Conservation (phyloP, 352 stramenopile genomes). For the Aphanomyces invadans region DNA sequence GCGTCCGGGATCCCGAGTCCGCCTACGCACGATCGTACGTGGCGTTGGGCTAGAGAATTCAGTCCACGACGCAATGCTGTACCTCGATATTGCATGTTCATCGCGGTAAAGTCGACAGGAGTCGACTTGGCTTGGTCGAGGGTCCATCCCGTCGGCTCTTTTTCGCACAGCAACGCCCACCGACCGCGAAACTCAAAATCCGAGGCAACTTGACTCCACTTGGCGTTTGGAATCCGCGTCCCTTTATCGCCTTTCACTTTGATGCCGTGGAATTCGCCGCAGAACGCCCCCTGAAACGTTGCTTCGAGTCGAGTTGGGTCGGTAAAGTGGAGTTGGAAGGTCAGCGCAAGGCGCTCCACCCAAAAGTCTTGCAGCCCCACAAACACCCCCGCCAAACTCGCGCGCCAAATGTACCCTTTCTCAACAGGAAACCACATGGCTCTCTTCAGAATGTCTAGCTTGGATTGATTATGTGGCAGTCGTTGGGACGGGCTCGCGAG, state of each 20-base stretch:
- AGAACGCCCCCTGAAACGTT: background rate
- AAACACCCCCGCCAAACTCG: conserved; percentile 73
- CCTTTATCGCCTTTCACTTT: conserved; percentile 71
- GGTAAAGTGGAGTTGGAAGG: conserved; percentile 31
- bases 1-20: conserved; percentile 61
- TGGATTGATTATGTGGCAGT: conserved; percentile 38
- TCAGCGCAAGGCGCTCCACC: conserved; percentile 50
- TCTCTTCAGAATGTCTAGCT: conserved; percentile 57
- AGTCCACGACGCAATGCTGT: too few species aligned
- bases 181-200: conserved; percentile 55
- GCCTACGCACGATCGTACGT: conserved; percentile 28
- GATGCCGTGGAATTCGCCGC: conserved; percentile 30
- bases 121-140: conserved; percentile 26
- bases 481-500: background rate
- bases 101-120: conserved; percentile 58
- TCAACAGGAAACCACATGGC: conserved; percentile 63
- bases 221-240: conserved; percentile 63
- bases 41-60: too few species aligned
- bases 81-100: background rate
- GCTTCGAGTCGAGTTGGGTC: background rate
- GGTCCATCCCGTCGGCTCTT: conserved; percentile 33
- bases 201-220: conserved; percentile 39
- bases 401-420: conserved; percentile 65
- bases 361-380: conserved; percentile 67
- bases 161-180: conserved; percentile 56